phyloP scores from a whole-genome alignment of 805 yeast genomes.

The Metschnikowia continentalis region DNA sequence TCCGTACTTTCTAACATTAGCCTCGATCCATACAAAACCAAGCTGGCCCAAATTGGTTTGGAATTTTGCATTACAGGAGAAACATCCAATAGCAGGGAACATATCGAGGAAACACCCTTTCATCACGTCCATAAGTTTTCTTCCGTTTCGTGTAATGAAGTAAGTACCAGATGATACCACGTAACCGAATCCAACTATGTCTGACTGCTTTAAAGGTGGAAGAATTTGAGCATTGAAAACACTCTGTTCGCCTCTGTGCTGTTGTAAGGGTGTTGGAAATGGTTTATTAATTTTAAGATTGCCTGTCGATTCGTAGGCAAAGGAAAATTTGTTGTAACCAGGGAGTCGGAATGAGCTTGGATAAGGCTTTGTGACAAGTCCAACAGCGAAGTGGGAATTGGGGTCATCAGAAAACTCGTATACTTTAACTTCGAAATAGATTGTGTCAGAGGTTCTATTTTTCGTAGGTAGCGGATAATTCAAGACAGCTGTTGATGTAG shows the following conservation, averaged over 20 bases:
- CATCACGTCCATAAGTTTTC: constrained; percentile 47
- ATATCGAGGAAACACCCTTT: constrained; percentile 46
- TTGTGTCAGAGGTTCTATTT: constrained; percentile 35
- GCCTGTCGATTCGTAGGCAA: constrained; percentile 73
- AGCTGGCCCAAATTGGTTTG: constrained; percentile 42
- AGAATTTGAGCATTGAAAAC: constrained; percentile 42
- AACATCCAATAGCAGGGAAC: constrained; percentile 53
- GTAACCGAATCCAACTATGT: constrained; percentile 54
- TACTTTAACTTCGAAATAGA: constrained; percentile 58
- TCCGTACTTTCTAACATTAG: constrained; percentile 51
- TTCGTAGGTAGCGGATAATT: constrained; percentile 38
- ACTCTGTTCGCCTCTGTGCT: constrained; percentile 38
- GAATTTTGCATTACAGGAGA: constrained; percentile 39
- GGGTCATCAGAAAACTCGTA: constrained; percentile 29
- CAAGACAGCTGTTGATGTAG: constrained; percentile 37
- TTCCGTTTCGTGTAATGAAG: constrained; percentile 54
- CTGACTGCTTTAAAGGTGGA: constrained; percentile 51
- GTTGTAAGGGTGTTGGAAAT: constrained; percentile 45
- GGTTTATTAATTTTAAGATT: constrained; percentile 64
- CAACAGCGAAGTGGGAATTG: constrained; percentile 56
- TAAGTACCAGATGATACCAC: constrained; percentile 45
- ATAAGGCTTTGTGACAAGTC: constrained; percentile 67
- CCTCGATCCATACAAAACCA: constrained; percentile 48
- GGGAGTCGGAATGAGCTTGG: constrained; percentile 68
- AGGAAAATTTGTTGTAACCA: constrained; percentile 64